Evolutionary conservation across 2,329 filamentous ascomycete genomes (phyloP), one percentile per base, ranked within the genome.

Genomic region (Periconia sp.): DNA sequence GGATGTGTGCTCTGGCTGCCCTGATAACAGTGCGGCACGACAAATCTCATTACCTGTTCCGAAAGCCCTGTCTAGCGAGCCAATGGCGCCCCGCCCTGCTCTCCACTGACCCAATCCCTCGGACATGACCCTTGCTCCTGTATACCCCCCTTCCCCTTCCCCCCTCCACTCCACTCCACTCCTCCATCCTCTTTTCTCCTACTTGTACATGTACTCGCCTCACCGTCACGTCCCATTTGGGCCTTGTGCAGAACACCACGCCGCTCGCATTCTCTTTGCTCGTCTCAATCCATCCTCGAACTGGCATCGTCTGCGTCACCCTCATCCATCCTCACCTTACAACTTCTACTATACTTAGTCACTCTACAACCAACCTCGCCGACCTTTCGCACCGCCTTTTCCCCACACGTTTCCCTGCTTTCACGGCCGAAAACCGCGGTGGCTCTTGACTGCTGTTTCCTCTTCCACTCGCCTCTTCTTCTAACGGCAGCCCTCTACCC

Each of bases 191-290:
- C n/a, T n/a, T n/a, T n/a, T n/a, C n/a, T n/a, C n/a, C n/a, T n/a
- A n/a, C n/a, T n/a, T n/a, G n/a, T n/a, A n/a, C n/a, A n/a, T n/a
- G n/a, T n/a, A n/a, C n/a, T n/a, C n/a, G 45, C 53, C 55, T 53
- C 50, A 51, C 43, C 27, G 41, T 27, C 15, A 30, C 33, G n/a
- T 20, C 53, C 41, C 31, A 40, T 50, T 55, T 33, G 17, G 51
- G 50, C 55, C 27, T 49, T 49, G 11, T 54, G 53, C 55, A 56
- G 45, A 17, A 9, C 41, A n/a, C n/a, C 48, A 41, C 45, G 46
- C 46, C 55, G 45, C 50, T 54, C 55, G 59, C 61, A 56, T 49
- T 57, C 65, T 47, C 47, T 53, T 49, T 49, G 31, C 31, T 33
- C 8, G n/a, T n/a, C n/a, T n/a, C n/a, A 33, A 33, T 8, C 31